These are phyloP conservation scores for Hypoxylon lienhwacheense DNA, from an alignment of 495 filamentous ascomycete species.

Conservation along the genomic window DNA sequence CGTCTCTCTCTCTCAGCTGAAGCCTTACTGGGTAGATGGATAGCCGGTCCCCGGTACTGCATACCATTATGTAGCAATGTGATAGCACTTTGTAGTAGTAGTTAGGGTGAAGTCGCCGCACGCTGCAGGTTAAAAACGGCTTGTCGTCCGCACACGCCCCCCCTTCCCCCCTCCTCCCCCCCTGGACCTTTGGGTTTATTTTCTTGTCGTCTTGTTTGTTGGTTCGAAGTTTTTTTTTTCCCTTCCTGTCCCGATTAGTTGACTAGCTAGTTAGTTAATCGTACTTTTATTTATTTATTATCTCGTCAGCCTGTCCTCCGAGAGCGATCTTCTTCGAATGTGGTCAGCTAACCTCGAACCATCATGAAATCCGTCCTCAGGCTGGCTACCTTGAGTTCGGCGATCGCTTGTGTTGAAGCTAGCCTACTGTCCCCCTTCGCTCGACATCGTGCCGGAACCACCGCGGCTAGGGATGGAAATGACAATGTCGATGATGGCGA, in stretches of 20 bases:
- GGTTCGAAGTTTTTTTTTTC: too few relatives aligned
- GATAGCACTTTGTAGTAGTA: too few relatives aligned
- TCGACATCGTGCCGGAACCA: too few relatives aligned
- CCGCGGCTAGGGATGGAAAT: too few relatives aligned
- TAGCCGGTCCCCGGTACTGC: constrained; percentile 36
- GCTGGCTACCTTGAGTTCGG: constrained; percentile 39
- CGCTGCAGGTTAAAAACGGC: constrained; percentile 31
- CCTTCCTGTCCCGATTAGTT: too few relatives aligned
- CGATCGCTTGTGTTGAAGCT: constrained; percentile 34
- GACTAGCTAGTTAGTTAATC: too few relatives aligned
- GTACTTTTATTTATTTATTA: constrained; percentile 5
- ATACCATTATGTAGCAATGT: too few relatives aligned
- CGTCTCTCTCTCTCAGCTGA: constrained; percentile 35
- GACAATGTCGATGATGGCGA: too few relatives aligned
- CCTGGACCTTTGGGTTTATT: constrained; percentile 10
- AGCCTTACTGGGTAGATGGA: constrained; percentile 34
- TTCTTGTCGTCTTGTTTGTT: constrained; percentile 15
- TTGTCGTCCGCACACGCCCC: constrained; percentile 26
- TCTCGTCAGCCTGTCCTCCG: too few relatives aligned
- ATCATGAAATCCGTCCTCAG: constrained; percentile 39
- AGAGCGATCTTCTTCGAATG: constrained; percentile 33
- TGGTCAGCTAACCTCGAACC: constrained; percentile 29
- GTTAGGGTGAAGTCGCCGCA: constrained; percentile 31
- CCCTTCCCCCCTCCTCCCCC: too few relatives aligned
- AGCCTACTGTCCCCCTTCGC: constrained; percentile 20